Percentiles rank a stretch among this genome's conserved stretches.
These are phyloP conservation scores for Juncus inflexus DNA, from an alignment of 176 grass and related monocot species.

Conservation along the genomic window DNA sequence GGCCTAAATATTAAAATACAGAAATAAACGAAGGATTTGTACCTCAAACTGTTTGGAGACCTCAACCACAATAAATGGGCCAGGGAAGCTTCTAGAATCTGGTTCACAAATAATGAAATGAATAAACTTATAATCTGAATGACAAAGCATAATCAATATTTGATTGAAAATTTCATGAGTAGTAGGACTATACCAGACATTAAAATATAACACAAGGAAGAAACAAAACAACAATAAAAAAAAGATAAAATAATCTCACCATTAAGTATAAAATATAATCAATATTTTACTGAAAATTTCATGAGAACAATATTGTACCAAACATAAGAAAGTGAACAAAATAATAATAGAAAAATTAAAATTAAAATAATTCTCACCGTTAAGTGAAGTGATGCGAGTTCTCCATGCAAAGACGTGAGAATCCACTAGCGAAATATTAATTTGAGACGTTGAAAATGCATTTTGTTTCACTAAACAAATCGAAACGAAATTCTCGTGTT, in stretches of 20 bases:
- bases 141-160: constrained; percentile 3
- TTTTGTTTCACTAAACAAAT: constrained; percentile 68
- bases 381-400: constrained; percentile 51
- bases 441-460: constrained; percentile 64
- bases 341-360: constrained; percentile 8
- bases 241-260: too few species aligned
- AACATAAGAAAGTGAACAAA: too few species aligned
- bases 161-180: not conserved
- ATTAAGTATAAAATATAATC: too few species aligned
- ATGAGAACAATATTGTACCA: too few species aligned
- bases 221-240: not conserved
- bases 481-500: constrained; percentile 44
- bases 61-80: constrained; percentile 78
- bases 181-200: too few species aligned
- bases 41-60: constrained; percentile 63
- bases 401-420: constrained; percentile 59
- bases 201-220: not conserved
- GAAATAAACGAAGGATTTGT: too few species aligned
- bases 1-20: too few species aligned
- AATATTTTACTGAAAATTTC: too few species aligned
- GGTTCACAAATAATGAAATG: constrained; percentile 20
- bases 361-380: constrained; percentile 42
- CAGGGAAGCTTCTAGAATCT: constrained; percentile 68
- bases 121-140: too few species aligned
- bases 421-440: constrained; percentile 50